Percentiles rank a stretch among this genome's conserved stretches.
Evolutionary conservation across 2,329 filamentous ascomycete species (phyloP).

Genomic region (Calonectria pseudoturangicola): DNA sequence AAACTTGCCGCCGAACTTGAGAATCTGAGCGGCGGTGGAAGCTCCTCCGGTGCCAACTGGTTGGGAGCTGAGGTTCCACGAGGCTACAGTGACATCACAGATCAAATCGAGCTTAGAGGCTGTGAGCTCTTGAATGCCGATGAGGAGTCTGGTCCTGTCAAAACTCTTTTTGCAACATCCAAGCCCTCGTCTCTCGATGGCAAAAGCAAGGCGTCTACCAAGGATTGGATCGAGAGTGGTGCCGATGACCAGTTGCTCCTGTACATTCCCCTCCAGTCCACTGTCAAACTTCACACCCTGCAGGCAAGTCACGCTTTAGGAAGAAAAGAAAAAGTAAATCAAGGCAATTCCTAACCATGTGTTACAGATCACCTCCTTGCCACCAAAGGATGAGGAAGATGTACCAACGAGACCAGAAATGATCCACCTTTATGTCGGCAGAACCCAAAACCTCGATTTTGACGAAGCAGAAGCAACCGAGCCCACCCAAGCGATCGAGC

Average conservation of each 20-base stretch:
- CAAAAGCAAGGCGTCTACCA: conserved; percentile 65
- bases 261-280: conserved; percentile 91
- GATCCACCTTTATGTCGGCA: conserved; percentile 91
- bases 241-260: conserved; percentile 98
- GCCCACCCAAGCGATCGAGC: conserved; percentile 85
- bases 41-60: conserved; percentile 72
- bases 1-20: conserved; percentile 82
- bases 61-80: conserved; percentile 83
- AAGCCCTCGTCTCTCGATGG: conserved; percentile 79
- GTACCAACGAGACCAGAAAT: conserved; percentile 87
- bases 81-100: conserved; percentile 89
- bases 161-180: conserved; percentile 81
- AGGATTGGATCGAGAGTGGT: conserved; percentile 96
- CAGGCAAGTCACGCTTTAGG: conserved; percentile 68
- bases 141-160: conserved; percentile 82
- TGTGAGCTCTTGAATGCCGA: conserved; percentile 93
- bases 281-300: conserved; percentile 90
- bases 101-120: conserved; percentile 85
- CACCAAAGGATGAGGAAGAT: conserved; percentile 82
- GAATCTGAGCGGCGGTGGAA: conserved; percentile 68
- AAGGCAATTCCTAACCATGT: conserved; percentile 44
- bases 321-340: not conserved
- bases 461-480: conserved; percentile 93
- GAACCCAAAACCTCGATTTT: conserved; percentile 92
- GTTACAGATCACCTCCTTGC: conserved; percentile 87